A percentile compares a stretch with the other conserved stretches of the same genome.
Conservation (phyloP, 1,284 basidiomycete genomes). For the Boletus sp. region DNA sequence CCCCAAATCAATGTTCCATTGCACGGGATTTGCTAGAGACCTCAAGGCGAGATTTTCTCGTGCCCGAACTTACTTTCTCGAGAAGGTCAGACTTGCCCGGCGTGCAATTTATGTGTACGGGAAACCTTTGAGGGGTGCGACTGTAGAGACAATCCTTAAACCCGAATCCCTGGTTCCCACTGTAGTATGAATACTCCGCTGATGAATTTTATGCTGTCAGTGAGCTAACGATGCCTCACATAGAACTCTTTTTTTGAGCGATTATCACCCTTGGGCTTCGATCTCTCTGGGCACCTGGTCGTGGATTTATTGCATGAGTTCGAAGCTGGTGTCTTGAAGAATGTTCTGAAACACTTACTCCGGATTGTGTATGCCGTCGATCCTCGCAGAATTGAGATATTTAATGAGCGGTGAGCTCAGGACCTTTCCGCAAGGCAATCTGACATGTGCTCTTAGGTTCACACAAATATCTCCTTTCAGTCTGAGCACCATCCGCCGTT, state of each 20-base stretch:
- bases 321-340: not conserved
- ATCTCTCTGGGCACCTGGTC: not conserved
- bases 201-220: not conserved
- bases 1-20: not conserved
- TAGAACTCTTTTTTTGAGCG: slow-evolving; percentile 6
- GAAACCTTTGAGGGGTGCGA: not conserved
- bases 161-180: slow-evolving; percentile 1
- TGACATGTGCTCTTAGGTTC: not conserved
- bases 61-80: not conserved
- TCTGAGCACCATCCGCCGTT: slow-evolving; percentile 2
- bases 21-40: not conserved
- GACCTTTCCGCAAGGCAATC: not conserved
- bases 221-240: not conserved
- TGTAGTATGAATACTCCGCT: not conserved
- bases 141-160: slow-evolving; percentile 2
- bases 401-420: slow-evolving; percentile 5
- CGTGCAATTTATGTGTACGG: not conserved
- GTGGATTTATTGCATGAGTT: slow-evolving; percentile 11
- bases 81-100: not conserved
- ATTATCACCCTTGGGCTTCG: not conserved
- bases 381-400: not conserved
- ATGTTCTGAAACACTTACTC: not conserved
- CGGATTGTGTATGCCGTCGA: not conserved
- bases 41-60: not conserved
- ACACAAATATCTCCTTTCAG: slow-evolving; percentile 2